Evolutionary conservation across 83 land plant genomes (phyloP).

Genomic region (Thuja plicata): DNA sequence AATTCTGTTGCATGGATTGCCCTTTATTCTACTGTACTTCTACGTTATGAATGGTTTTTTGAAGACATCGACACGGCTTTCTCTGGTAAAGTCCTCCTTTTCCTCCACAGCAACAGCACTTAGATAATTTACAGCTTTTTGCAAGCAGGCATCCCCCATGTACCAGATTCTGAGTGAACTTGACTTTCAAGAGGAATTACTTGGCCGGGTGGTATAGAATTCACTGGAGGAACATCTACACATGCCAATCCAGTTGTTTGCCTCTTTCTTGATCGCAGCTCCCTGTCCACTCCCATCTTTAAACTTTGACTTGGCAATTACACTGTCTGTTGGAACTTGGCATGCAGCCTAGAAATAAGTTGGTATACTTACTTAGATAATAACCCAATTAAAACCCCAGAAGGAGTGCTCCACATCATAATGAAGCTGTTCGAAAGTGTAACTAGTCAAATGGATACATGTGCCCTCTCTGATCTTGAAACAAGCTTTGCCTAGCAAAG

Average conservation of each 20-base stretch:
- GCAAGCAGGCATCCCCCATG: not conserved
- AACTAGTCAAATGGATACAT: not conserved
- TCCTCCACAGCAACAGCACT: not conserved
- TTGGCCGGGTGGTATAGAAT: not conserved
- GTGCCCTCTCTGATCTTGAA: not conserved
- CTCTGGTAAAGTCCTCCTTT: not conserved
- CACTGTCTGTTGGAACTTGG: not conserved
- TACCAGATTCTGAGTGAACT: not conserved
- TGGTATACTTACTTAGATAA: not conserved
- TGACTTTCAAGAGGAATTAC: not conserved
- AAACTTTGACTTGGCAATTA: not conserved
- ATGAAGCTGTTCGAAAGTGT: not conserved
- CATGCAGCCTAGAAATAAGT: not conserved
- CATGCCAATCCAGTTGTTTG: not conserved
- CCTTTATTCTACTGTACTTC: not conserved
- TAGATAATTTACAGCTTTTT: not conserved
- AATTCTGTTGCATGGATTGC: not conserved
- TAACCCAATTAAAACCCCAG: not conserved
- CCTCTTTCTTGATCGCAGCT: conserved; percentile 15
- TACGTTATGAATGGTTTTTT: not conserved
- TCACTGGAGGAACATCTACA: not conserved
- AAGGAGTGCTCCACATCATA: not conserved
- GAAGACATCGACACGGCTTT: not conserved
- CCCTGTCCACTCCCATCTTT: conserved; percentile 7
- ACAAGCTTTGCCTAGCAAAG: not conserved